These are phyloP conservation scores for Euphorbia tirucalli DNA, from an alignment of 345 rosid genomes.

Conservation along the genomic window DNA sequence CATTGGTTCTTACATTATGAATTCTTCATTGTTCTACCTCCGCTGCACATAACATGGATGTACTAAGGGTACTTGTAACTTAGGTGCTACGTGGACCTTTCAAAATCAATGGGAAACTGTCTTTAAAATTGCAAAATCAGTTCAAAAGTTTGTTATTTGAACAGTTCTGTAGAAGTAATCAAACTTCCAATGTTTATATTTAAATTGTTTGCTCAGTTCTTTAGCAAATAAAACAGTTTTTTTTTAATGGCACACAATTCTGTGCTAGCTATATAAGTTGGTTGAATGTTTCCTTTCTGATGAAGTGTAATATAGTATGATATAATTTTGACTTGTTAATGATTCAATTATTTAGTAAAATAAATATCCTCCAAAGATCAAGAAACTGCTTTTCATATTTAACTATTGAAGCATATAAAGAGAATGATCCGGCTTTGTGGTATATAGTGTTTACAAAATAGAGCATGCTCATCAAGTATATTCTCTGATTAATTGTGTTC, in stretches of 20 bases:
- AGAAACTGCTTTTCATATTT: background rate
- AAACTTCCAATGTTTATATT: no score
- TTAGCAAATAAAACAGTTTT: no score
- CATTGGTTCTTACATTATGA: background rate
- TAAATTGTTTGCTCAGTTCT: no score
- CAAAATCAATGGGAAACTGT: background rate
- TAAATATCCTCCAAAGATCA: background rate
- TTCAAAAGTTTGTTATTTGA: no score
- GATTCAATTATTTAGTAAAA: background rate
- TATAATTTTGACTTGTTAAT: background rate
- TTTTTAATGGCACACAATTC: no score
- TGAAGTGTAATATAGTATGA: no score
- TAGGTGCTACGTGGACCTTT: background rate
- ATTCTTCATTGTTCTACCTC: background rate
- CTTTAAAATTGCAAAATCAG: no score
- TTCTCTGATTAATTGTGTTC: background rate
- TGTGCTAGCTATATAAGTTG: no score
- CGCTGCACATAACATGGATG: background rate
- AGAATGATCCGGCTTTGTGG: background rate
- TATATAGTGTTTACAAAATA: background rate
- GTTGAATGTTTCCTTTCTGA: no score
- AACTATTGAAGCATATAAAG: background rate
- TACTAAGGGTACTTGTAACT: background rate
- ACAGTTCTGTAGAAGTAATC: no score
- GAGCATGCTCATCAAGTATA: background rate